Percentiles rank a stretch among this genome's conserved stretches.
Conservation (phyloP, 257 asterid genomes). For the Nicotiana benthamiana region DNA sequence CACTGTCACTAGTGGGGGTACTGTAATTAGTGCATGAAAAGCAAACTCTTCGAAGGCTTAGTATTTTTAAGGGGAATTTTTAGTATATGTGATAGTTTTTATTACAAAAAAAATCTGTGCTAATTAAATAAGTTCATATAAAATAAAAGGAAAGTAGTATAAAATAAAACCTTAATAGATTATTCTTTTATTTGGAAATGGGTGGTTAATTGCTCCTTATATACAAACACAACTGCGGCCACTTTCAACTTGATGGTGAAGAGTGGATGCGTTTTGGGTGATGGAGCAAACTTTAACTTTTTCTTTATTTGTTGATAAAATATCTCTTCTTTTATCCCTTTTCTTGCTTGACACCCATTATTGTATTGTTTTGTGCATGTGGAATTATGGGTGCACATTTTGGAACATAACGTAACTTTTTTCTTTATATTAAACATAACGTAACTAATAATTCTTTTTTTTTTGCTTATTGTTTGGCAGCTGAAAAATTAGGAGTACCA, state of each 20-base stretch:
- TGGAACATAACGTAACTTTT: neutral
- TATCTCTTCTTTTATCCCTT: neutral
- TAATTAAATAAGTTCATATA: neutral
- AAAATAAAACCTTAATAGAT: neutral
- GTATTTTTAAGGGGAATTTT: no score
- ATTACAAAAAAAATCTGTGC: neutral
- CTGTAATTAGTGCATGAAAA: neutral
- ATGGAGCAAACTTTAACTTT: neutral
- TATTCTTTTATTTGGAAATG: neutral
- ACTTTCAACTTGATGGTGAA: neutral
- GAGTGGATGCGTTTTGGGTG: neutral
- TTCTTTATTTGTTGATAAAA: neutral
- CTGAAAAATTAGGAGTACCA: slow-evolving; percentile 62
- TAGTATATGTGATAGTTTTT: no score
- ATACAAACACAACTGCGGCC: neutral
- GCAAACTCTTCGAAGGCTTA: neutral
- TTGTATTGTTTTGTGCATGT: neutral
- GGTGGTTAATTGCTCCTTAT: neutral
- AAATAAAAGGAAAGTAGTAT: neutral
- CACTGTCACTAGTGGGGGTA: neutral
- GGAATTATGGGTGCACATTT: neutral
- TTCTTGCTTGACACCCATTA: neutral
- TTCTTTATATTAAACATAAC: neutral
- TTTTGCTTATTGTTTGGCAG: slow-evolving; percentile 23
- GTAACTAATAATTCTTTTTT: neutral